phyloP scores from a whole-genome alignment of 768 basidiomycete genomes.

The Mycena polygramma region DNA sequence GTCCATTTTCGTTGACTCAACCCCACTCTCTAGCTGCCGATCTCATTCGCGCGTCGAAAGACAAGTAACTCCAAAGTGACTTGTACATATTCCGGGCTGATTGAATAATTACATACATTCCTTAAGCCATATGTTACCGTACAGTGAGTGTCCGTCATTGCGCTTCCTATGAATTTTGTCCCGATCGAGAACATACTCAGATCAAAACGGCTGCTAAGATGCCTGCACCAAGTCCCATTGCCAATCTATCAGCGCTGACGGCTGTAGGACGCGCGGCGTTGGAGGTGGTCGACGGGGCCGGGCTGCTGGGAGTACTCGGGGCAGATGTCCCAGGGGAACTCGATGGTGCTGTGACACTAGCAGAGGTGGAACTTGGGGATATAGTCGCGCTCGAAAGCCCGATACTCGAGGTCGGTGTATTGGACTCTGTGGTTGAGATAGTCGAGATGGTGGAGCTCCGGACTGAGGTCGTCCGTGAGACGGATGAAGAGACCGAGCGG shows the following conservation, averaged over 20 bases:
- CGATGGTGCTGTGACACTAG: neutral
- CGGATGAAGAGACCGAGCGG: neutral
- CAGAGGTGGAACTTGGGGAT: neutral
- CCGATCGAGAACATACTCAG: neutral
- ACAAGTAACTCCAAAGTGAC: neutral
- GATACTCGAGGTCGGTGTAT: no score
- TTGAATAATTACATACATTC: neutral
- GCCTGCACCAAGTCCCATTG: constrained; percentile 15
- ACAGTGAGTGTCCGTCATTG: constrained; percentile 6
- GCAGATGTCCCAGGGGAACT: neutral
- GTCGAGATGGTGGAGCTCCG: neutral
- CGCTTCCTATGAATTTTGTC: neutral
- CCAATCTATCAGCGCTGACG: neutral
- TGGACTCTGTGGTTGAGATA: neutral
- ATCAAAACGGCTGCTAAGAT: constrained; percentile 14
- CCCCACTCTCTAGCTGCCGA: constrained; percentile 3
- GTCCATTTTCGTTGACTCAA: neutral
- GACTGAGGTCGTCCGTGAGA: neutral
- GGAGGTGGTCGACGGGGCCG: neutral
- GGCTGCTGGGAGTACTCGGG: neutral
- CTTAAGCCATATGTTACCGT: neutral
- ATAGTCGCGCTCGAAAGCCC: neutral
- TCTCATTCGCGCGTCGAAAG: constrained; percentile 1
- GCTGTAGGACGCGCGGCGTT: constrained; percentile 11
- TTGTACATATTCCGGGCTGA: neutral